A percentile compares a stretch with the other conserved stretches of the same genome.
Evolutionary conservation across 768 basidiomycete genomes (phyloP).

Genomic region (Lentinula sp.): DNA sequence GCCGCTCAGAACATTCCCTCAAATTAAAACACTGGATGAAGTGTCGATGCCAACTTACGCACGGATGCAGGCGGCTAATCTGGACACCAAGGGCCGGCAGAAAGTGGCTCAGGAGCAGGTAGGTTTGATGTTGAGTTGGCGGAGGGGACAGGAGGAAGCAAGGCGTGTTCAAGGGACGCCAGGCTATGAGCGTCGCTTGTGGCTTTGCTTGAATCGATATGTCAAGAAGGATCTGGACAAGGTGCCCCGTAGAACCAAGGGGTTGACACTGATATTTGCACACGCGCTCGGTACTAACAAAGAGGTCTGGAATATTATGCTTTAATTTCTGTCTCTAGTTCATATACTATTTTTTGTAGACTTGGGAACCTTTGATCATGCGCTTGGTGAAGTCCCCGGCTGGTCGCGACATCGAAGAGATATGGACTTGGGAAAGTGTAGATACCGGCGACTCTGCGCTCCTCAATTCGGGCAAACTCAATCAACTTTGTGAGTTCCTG

Average conservation of each 20-base stretch:
- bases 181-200: constrained; percentile 33
- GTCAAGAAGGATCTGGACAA: constrained; percentile 18
- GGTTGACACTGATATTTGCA: constrained; percentile 58
- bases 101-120: constrained; percentile 18
- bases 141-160: constrained; percentile 18
- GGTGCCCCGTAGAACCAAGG: neutral
- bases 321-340: neutral
- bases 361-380: constrained; percentile 71
- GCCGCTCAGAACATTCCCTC: constrained; percentile 36
- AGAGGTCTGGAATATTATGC: constrained; percentile 48
- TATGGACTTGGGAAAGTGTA: constrained; percentile 81
- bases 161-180: neutral
- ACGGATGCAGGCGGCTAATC: constrained; percentile 13
- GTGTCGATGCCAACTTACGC: constrained; percentile 15
- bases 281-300: constrained; percentile 89
- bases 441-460: constrained; percentile 81
- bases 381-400: constrained; percentile 40
- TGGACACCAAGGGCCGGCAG: constrained; percentile 27
- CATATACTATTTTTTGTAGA: constrained; percentile 35
- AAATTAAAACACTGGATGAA: constrained; percentile 26
- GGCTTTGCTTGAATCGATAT: constrained; percentile 73
- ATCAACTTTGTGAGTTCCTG: constrained; percentile 48
- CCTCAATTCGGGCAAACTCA: constrained; percentile 53
- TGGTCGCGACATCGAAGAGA: constrained; percentile 41
- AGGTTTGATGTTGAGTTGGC: constrained; percentile 20